A percentile compares a stretch with the other conserved stretches of the same genome.
Evolutionary conservation across 805 yeast genomes (phyloP).

Genomic region (Saccharomycopsis javanensis): DNA sequence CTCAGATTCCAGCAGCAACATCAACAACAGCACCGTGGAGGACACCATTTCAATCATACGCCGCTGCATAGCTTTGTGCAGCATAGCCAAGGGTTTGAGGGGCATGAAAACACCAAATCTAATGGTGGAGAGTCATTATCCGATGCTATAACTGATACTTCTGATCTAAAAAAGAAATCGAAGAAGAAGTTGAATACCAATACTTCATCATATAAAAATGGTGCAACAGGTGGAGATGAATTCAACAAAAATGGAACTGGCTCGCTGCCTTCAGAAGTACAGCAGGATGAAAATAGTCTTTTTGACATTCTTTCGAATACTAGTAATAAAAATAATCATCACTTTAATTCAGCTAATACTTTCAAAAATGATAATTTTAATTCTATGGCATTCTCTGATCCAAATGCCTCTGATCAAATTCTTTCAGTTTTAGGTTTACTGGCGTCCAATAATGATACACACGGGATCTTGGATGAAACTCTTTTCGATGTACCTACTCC

Average conservation of each 20-base stretch:
- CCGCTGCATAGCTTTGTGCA: background rate
- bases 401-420: background rate
- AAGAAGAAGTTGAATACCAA: background rate
- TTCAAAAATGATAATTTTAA: background rate
- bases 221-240: background rate
- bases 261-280: slow-evolving; percentile 3
- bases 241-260: background rate
- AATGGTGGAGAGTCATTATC: background rate
- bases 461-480: background rate
- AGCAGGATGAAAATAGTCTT: slow-evolving; percentile 13
- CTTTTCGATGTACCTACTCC: background rate
- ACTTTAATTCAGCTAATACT: background rate
- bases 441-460: background rate
- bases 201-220: background rate
- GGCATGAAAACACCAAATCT: background rate
- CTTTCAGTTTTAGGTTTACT: background rate
- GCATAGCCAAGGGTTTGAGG: background rate
- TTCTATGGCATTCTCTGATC: background rate
- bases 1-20: background rate
- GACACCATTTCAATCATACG: background rate
- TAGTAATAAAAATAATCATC: background rate
- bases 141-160: background rate
- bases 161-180: background rate
- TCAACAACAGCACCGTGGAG: background rate
- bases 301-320: slow-evolving; percentile 9